These are phyloP conservation scores for Pseudotsuga menziesii DNA, from an alignment of 75 land plant genomes.

Conservation along the genomic window DNA sequence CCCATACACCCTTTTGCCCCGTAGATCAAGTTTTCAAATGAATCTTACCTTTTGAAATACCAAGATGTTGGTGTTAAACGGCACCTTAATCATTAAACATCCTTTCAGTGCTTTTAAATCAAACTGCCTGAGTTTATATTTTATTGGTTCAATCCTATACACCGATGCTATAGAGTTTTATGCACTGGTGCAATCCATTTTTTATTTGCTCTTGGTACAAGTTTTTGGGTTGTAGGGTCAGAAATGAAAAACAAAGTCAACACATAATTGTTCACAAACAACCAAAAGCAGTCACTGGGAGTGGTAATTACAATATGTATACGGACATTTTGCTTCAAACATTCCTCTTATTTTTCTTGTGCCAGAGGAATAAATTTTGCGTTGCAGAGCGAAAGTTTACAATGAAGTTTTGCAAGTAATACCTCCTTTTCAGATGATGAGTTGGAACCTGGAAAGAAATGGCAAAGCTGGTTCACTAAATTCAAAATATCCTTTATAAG, in stretches of 20 bases:
- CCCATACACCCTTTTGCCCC: too few relatives aligned
- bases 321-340: background rate
- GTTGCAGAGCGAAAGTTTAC: background rate
- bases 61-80: background rate
- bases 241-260: background rate
- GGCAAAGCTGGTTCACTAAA: too few relatives aligned
- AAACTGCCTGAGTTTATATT: too few relatives aligned
- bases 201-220: background rate
- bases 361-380: background rate
- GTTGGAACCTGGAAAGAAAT: background rate
- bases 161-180: background rate
- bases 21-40: background rate
- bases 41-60: too few relatives aligned
- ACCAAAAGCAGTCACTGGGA: background rate
- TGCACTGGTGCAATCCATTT: background rate
- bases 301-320: background rate
- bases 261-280: background rate
- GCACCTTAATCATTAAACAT: background rate
- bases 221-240: background rate
- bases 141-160: background rate
- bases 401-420: background rate
- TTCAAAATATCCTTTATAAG: background rate
- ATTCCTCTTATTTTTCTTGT: background rate
- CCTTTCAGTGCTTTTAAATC: background rate
- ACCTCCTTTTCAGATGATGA: background rate